Evolutionary conservation across 2,329 filamentous ascomycete species (phyloP).

Genomic region (Penicillium glabrum): DNA sequence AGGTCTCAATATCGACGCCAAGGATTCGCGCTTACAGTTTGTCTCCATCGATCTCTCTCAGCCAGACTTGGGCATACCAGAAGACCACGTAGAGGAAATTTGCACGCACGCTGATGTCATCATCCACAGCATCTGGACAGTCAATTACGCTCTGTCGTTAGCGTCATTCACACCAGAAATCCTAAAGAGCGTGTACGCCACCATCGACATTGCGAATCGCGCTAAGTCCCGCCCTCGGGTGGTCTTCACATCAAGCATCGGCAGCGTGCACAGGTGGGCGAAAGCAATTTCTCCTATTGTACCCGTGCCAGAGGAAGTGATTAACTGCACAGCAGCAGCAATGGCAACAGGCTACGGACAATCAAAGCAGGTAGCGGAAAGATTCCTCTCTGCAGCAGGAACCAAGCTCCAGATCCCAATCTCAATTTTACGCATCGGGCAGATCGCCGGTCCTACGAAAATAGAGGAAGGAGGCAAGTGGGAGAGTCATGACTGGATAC

Average conservation of each 20-base stretch:
- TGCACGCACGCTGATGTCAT: constrained; percentile 6
- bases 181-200: constrained; percentile 2
- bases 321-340: constrained; percentile 3
- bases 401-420: constrained; percentile 10
- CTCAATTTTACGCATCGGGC: constrained; percentile 9
- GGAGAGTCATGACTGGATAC: constrained; percentile 12
- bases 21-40: constrained; percentile 7
- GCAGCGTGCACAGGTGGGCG: constrained; percentile 5
- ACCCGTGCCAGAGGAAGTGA: constrained; percentile 11
- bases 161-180: constrained; percentile 10
- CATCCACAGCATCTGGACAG: constrained; percentile 13
- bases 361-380: constrained; percentile 12
- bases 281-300: constrained; percentile 7
- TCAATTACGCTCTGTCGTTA: constrained; percentile 9
- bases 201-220: constrained; percentile 11
- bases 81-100: constrained; percentile 8
- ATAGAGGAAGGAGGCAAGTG: constrained; percentile 7
- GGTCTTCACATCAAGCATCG: constrained; percentile 10
- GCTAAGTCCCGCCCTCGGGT: constrained; percentile 10
- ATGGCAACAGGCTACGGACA: constrained; percentile 8
- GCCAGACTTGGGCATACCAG: constrained; percentile 3
- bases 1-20: constrained; percentile 2
- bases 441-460: constrained; percentile 8
- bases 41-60: constrained; percentile 7
- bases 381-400: constrained; percentile 9